phyloP scores from a whole-genome alignment of 106 monocot species.

The Alisma plantagoaquatica region DNA sequence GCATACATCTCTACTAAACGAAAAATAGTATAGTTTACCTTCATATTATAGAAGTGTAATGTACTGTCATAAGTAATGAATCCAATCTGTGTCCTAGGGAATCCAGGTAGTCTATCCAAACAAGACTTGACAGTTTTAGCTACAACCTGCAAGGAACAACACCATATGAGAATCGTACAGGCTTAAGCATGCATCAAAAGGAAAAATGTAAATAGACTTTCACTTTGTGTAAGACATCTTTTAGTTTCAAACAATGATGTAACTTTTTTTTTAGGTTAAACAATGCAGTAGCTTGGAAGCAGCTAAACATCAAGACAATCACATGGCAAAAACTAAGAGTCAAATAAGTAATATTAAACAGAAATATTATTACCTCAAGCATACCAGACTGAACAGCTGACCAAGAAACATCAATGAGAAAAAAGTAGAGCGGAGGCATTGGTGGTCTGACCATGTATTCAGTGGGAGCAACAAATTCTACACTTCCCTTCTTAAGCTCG shows the following conservation, averaged over 20 bases:
- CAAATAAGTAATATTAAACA: too few species aligned
- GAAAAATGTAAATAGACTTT: too few species aligned
- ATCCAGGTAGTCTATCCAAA: conserved; percentile 84
- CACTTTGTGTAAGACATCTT: too few species aligned
- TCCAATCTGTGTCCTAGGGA: conserved; percentile 90
- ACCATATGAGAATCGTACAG: too few species aligned
- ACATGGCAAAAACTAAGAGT: too few species aligned
- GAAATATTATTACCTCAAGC: conserved; percentile 66
- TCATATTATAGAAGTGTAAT: conserved; percentile 91
- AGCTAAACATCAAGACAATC: neutral
- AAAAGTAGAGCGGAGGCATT: conserved; percentile 96
- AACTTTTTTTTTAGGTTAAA: too few species aligned
- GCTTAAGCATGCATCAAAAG: too few species aligned
- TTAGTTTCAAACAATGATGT: too few species aligned
- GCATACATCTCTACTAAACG: too few species aligned
- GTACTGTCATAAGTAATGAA: conserved; percentile 96
- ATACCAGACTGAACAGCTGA: conserved; percentile 60
- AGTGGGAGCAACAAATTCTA: conserved; percentile 95
- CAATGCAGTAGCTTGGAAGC: too few species aligned
- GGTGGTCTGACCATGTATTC: conserved; percentile 99
- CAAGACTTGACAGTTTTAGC: conserved; percentile 90
- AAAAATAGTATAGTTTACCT: conserved; percentile 64
- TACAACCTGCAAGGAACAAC: conserved; percentile 58
- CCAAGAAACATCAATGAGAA: conserved; percentile 88
- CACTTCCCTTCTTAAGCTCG: conserved; percentile 84